Evolutionary conservation across 1,284 basidiomycete genomes (phyloP).

Genomic region (Sphaerobolus stellatus): DNA sequence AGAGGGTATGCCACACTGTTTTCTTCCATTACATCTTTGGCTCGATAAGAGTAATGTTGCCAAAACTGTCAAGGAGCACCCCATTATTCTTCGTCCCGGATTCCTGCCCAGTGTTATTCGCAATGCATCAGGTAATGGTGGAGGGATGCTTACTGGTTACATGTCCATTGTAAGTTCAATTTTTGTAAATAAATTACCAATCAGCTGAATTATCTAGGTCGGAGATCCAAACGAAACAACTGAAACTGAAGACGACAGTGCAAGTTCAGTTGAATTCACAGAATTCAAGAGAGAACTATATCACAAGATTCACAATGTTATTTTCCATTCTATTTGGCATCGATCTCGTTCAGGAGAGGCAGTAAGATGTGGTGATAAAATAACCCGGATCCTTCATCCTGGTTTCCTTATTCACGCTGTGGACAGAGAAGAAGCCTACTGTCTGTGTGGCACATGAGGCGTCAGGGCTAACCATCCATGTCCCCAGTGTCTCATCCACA

Average conservation of each 20-base stretch:
- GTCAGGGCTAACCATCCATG: slow-evolving; percentile 27
- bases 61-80: slow-evolving; percentile 28
- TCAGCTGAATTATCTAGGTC: background rate
- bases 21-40: slow-evolving; percentile 31
- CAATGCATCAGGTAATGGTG: slow-evolving; percentile 34
- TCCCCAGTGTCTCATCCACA: slow-evolving; percentile 25
- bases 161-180: slow-evolving; percentile 23
- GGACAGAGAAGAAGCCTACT: slow-evolving; percentile 29
- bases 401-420: slow-evolving; percentile 29
- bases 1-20: slow-evolving; percentile 21
- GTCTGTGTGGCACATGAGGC: slow-evolving; percentile 24
- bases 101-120: slow-evolving; percentile 27
- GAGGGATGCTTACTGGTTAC: too few species aligned
- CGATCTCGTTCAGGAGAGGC: slow-evolving; percentile 24
- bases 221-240: slow-evolving; percentile 23
- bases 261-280: slow-evolving; percentile 20
- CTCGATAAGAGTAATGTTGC: slow-evolving; percentile 31
- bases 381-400: slow-evolving; percentile 23
- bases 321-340: slow-evolving; percentile 20
- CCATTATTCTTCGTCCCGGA: slow-evolving; percentile 25
- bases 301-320: slow-evolving; percentile 21
- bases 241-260: slow-evolving; percentile 13
- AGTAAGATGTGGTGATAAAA: slow-evolving; percentile 23
- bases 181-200: slow-evolving; percentile 1
- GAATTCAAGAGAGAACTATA: slow-evolving; percentile 28